Evolutionary conservation across 371 early-diverging fungal species (phyloP), one percentile per base, ranked within the genome.

Genomic region (Mortierella sp.): DNA sequence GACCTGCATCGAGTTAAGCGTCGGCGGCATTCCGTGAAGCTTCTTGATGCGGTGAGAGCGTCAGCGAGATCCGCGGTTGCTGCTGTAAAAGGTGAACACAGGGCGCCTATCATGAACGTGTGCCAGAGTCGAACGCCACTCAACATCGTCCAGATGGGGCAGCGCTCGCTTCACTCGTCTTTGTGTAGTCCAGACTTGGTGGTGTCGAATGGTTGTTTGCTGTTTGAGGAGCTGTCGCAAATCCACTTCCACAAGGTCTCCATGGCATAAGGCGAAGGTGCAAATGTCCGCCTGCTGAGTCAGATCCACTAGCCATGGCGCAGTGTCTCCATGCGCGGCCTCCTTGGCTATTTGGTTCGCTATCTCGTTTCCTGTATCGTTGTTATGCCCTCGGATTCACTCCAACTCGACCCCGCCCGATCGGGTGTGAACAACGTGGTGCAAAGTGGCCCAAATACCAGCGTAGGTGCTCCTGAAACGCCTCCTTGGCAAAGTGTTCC

Each of bases 221-320:
- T 68, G 68, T n/a, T 48, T 74, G 64, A 68, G 68, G 19, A 68
- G 14, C 11, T 74, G 68, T 1, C 67, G 73, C 6, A 73, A 39
- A 34, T 73, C 73, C 0, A 24, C 31, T 19, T 66, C 67, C 0
- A 73, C 68, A 6, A 48, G 34, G 4, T 0, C 40, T 0, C 26
- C 43, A 0, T 63, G 48, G 10, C 39, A 68, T 9, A 6, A 26
- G 11, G 50, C 52, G 26, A 31, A 24, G n/a, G 29, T 14, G 6
- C 2, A 47, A 13, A 64, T 69, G 9, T 69, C 69, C 10, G 39
- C 22, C 53, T 69, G 55, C 10, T 26, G 37, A 10, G 69, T 50
- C 2, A 66, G 43, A 39, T 48, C 71, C 40, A 76, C 61, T 2
- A 2, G 1, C 64, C 63, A 70, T 0, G 53, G 67, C 26, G 26